phyloP scores from a whole-genome alignment of 1,284 basidiomycete genomes.

The Bondarzewia mesenterica region DNA sequence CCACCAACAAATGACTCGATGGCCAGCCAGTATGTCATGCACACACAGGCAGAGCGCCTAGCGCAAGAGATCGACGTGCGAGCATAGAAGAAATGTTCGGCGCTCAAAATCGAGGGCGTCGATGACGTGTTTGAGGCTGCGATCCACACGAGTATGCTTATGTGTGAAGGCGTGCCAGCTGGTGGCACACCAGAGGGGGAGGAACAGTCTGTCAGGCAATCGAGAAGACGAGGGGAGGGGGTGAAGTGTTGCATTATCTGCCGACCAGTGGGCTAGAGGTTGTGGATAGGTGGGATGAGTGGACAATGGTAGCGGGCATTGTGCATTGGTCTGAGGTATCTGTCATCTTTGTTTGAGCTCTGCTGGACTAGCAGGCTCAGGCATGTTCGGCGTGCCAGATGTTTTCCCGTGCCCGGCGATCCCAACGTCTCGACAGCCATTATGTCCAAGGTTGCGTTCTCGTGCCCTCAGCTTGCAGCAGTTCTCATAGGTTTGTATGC shows the following conservation, averaged over 20 bases:
- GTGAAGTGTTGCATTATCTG: slow-evolving; percentile 57
- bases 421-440: not conserved
- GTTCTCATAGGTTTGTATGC: slow-evolving; percentile 57
- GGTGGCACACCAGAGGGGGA: slow-evolving; percentile 10
- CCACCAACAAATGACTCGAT: slow-evolving; percentile 39
- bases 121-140: slow-evolving; percentile 95
- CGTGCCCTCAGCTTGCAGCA: slow-evolving; percentile 72
- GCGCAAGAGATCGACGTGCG: slow-evolving; percentile 79
- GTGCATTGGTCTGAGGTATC: no score
- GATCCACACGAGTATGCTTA: slow-evolving; percentile 89
- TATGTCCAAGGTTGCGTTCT: slow-evolving; percentile 35
- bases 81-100: slow-evolving; percentile 90
- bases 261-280: slow-evolving; percentile 16
- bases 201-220: slow-evolving; percentile 13
- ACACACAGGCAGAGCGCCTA: slow-evolving; percentile 70
- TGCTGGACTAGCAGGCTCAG: no score
- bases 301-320: no score
- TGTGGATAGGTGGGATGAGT: not conserved
- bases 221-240: slow-evolving; percentile 23
- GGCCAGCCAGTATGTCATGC: slow-evolving; percentile 48
- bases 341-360: no score
- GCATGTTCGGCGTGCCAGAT: no score
- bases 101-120: slow-evolving; percentile 87
- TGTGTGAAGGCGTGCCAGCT: slow-evolving; percentile 72
- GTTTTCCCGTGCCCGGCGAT: no score